A percentile compares a stretch with the other conserved stretches of the same genome.
Evolutionary conservation across 495 filamentous ascomycete species (phyloP).

Genomic region (Penicillium coffeae): DNA sequence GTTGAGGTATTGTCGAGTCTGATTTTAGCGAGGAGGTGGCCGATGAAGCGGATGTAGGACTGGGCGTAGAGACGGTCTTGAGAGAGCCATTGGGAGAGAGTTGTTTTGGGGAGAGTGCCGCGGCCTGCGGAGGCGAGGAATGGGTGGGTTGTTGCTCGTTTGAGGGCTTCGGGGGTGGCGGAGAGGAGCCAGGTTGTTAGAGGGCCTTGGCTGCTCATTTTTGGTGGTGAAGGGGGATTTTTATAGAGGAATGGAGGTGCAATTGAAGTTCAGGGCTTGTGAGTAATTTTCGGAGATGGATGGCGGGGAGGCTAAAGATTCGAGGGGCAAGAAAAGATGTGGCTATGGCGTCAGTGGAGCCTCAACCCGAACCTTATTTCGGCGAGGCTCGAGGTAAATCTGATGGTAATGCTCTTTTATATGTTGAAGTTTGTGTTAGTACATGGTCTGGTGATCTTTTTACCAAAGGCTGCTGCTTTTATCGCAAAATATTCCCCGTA

Average conservation of each 20-base stretch:
- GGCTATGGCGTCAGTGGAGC: slow-evolving; percentile 4
- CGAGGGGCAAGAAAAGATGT: slow-evolving; percentile 2
- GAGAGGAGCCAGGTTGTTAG: slow-evolving; percentile 29
- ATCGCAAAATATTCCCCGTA: no score
- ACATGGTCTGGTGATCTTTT: no score
- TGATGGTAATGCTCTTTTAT: no score
- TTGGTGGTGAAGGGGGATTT: neutral
- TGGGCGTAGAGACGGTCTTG: slow-evolving; percentile 76
- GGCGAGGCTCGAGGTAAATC: neutral
- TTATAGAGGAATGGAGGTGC: neutral
- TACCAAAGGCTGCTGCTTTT: no score
- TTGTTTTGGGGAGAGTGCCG: slow-evolving; percentile 53
- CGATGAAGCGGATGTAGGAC: slow-evolving; percentile 66
- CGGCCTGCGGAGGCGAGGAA: slow-evolving; percentile 66
- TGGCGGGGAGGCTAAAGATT: no score
- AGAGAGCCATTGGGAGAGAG: slow-evolving; percentile 65
- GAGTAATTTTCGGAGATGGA: neutral
- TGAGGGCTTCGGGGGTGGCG: slow-evolving; percentile 35
- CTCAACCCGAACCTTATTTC: neutral
- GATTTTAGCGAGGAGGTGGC: slow-evolving; percentile 60
- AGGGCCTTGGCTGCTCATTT: slow-evolving; percentile 24
- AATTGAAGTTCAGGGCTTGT: no score
- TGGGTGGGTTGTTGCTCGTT: slow-evolving; percentile 57
- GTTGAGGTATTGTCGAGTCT: slow-evolving; percentile 47
- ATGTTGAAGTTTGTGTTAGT: no score